phyloP scores from a whole-genome alignment of 2,329 filamentous ascomycete genomes.

The Myriosclerotinia scirpicola region DNA sequence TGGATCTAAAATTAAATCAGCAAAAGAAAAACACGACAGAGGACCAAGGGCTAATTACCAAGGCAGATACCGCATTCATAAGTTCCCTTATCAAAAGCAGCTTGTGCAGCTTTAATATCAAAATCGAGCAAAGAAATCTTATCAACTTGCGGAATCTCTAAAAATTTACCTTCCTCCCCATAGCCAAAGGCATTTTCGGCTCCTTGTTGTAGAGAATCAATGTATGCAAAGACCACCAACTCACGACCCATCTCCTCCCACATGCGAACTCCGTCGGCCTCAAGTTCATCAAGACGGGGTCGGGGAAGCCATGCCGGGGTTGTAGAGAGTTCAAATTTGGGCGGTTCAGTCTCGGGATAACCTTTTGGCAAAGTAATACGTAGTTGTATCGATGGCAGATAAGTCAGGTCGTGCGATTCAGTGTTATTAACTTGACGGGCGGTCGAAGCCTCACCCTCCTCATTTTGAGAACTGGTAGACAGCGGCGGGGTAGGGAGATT shows the following conservation, averaged over 20 bases:
- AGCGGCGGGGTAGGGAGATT: constrained; percentile 36
- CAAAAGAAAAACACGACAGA: constrained; percentile 21
- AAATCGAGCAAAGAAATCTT: constrained; percentile 76
- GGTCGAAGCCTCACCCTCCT: background rate
- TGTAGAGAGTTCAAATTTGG: constrained; percentile 52
- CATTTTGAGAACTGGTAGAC: constrained; percentile 30
- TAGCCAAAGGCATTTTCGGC: constrained; percentile 62
- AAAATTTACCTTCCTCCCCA: constrained; percentile 48
- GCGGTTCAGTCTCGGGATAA: constrained; percentile 57
- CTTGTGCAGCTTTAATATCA: constrained; percentile 70
- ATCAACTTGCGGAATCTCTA: constrained; percentile 55
- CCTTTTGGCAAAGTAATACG: constrained; percentile 55
- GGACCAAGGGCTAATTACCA: constrained; percentile 44
- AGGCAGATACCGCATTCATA: constrained; percentile 88
- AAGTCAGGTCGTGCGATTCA: constrained; percentile 40
- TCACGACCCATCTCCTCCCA: constrained; percentile 64
- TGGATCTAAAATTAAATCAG: constrained; percentile 57
- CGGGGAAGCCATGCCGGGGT: constrained; percentile 57
- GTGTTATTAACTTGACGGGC: constrained; percentile 25
- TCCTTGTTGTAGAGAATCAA: constrained; percentile 61
- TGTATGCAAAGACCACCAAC: constrained; percentile 60
- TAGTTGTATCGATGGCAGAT: constrained; percentile 59
- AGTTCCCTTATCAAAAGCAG: constrained; percentile 77
- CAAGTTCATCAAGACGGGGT: constrained; percentile 50
- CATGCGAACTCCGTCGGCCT: constrained; percentile 51